Evolutionary conservation across 2,329 filamentous ascomycete genomes (phyloP).

Genomic region (Pestalotiopsis sp.): DNA sequence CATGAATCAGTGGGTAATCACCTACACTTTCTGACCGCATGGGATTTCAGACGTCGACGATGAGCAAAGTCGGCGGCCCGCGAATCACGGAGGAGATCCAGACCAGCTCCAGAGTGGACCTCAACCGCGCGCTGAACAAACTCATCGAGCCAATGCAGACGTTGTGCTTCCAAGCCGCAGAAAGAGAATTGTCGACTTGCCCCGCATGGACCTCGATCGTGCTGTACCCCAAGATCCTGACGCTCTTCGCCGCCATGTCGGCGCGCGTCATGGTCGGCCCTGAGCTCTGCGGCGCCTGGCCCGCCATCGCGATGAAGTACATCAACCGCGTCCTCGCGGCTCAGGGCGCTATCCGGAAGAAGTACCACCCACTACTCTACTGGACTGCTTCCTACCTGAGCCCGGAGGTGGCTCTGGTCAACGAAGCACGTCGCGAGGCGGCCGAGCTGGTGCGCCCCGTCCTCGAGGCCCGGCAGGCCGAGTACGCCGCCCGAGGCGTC

Average conservation of each 20-base stretch:
- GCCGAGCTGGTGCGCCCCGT: constrained; percentile 21
- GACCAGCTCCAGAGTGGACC: constrained; percentile 4
- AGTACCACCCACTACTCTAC: constrained; percentile 20
- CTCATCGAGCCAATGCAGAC: background rate
- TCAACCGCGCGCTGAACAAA: constrained; percentile 9
- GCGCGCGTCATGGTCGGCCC: constrained; percentile 17
- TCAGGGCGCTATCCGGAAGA: constrained; percentile 18
- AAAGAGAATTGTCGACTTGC: background rate
- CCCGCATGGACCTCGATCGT: constrained; percentile 16
- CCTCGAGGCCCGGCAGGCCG: constrained; percentile 18
- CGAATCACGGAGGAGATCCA: constrained; percentile 10
- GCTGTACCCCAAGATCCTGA: background rate
- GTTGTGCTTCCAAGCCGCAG: constrained; percentile 10
- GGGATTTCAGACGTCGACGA: background rate
- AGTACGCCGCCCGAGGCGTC: background rate
- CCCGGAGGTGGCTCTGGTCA: constrained; percentile 16
- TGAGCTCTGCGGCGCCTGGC: constrained; percentile 13
- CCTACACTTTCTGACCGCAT: no score
- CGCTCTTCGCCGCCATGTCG: constrained; percentile 15
- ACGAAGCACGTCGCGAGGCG: constrained; percentile 15
- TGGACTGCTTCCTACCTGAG: constrained; percentile 23
- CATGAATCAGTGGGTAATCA: no score
- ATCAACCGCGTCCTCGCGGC: constrained; percentile 19
- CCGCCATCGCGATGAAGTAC: constrained; percentile 19
- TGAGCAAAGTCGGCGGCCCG: constrained; percentile 11